phyloP scores from a whole-genome alignment of 305 asterid species.

The Plantago coronopus region DNA sequence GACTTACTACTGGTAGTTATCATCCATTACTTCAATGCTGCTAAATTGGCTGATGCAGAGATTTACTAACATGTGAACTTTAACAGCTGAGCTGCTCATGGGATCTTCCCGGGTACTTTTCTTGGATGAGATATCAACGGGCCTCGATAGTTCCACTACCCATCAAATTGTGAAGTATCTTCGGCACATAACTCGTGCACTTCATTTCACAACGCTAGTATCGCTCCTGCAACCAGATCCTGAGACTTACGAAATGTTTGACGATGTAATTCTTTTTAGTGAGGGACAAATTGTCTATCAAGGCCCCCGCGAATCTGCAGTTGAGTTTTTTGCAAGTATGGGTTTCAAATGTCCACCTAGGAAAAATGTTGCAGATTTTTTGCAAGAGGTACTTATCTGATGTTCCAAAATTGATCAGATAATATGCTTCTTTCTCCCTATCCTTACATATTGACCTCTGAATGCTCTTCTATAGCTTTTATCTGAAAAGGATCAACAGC shows the following conservation, averaged over 20 bases:
- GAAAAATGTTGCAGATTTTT: conserved; percentile 72
- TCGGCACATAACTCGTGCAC: conserved; percentile 52
- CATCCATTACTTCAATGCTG: conserved; percentile 22
- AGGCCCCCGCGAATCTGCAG: conserved; percentile 64
- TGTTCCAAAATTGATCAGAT: conserved; percentile 16
- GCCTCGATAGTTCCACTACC: conserved; percentile 77
- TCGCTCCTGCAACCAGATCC: conserved; percentile 83
- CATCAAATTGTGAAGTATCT: conserved; percentile 64
- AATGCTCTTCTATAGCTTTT: conserved; percentile 39
- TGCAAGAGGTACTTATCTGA: conserved; percentile 56
- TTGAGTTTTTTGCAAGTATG: conserved; percentile 46
- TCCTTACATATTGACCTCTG: conserved; percentile 16
- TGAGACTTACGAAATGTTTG: conserved; percentile 69
- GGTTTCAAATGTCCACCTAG: conserved; percentile 72
- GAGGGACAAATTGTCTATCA: conserved; percentile 79
- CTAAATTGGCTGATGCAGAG: conserved; percentile 20
- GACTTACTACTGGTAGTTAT: conserved; percentile 64
- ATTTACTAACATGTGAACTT: conserved; percentile 32
- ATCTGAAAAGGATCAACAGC: conserved; percentile 71
- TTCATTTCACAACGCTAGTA: conserved; percentile 59
- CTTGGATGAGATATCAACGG: conserved; percentile 83
- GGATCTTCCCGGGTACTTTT: conserved; percentile 70
- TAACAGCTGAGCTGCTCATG: conserved; percentile 77
- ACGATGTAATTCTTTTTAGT: conserved; percentile 62
- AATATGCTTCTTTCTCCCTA: conserved; percentile 10